Conservation (phyloP, 139 green algal genomes). For the Ettlia oleoabundans region DNA sequence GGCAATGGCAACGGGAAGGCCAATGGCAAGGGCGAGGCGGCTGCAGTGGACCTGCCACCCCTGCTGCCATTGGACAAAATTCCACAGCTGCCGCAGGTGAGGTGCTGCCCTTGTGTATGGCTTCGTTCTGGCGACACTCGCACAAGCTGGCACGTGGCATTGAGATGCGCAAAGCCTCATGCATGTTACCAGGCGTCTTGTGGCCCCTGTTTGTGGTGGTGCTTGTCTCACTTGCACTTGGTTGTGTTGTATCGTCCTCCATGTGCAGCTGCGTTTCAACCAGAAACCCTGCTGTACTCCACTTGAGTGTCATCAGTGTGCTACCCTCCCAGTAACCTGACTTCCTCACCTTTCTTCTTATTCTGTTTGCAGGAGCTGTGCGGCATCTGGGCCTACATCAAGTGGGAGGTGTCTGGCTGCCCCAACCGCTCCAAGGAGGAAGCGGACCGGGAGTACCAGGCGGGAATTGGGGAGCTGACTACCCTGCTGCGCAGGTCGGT, state of each 20-base stretch:
- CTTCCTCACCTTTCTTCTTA: background rate
- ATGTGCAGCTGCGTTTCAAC: too few relatives aligned
- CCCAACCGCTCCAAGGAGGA: conserved; percentile 68
- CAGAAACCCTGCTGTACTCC: too few relatives aligned
- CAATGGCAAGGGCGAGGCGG: background rate
- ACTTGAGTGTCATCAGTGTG: background rate
- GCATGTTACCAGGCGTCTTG: too few relatives aligned
- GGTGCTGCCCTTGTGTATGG: too few relatives aligned
- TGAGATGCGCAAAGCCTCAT: too few relatives aligned
- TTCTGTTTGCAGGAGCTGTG: conserved; percentile 71
- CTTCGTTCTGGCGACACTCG: too few relatives aligned
- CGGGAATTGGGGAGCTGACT: conserved; percentile 72
- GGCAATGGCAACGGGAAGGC: background rate
- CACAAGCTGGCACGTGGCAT: too few relatives aligned
- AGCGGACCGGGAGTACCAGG: conserved; percentile 67
- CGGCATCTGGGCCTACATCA: conserved; percentile 95
- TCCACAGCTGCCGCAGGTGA: conserved; percentile 72
- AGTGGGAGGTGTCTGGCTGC: conserved; percentile 87
- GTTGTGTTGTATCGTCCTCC: too few relatives aligned
- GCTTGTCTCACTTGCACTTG: background rate
- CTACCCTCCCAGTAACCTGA: background rate
- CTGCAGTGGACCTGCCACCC: background rate
- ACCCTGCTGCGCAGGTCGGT: conserved; percentile 56
- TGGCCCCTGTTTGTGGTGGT: background rate
- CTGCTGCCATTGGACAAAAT: conserved; percentile 44